phyloP scores from a whole-genome alignment of 192 early-diverging fungal species.

The Coemansia sp. region DNA sequence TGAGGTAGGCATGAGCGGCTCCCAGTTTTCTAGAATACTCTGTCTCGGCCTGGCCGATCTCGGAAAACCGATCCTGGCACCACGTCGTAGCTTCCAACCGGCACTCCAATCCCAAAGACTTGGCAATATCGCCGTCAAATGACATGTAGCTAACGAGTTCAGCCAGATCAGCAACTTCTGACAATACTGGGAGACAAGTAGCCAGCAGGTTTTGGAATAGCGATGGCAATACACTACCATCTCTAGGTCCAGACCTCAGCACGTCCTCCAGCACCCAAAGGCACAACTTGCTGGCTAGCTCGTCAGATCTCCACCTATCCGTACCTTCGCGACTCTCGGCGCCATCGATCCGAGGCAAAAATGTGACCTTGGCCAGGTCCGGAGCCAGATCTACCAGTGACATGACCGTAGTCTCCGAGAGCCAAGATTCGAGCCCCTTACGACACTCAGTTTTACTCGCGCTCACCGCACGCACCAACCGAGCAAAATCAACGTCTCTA shows the following conservation, averaged over 20 bases:
- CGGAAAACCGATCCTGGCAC: conserved; percentile 10
- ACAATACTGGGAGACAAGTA: conserved; percentile 1
- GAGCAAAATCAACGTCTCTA: not conserved
- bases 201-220: conserved; percentile 5
- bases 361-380: conserved; percentile 1
- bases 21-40: not conserved
- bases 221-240: not conserved
- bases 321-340: not conserved
- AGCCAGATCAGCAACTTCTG: conserved; percentile 8
- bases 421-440: not conserved
- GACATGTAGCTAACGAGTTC: conserved; percentile 10
- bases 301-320: not conserved
- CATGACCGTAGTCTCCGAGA: conserved; percentile 1
- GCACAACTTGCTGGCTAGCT: conserved; percentile 20
- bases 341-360: not conserved
- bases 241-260: not conserved
- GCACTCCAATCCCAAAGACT: conserved; percentile 1
- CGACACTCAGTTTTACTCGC: conserved; percentile 13
- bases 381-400: conserved; percentile 15
- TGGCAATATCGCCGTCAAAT: conserved; percentile 16
- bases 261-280: conserved; percentile 10
- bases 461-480: not conserved
- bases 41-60: not conserved
- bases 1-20: conserved; percentile 16
- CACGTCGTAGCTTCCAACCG: conserved; percentile 13